Evolutionary conservation across 2,329 filamentous ascomycete genomes (phyloP).

Genomic region (Aspergillus ibericus): DNA sequence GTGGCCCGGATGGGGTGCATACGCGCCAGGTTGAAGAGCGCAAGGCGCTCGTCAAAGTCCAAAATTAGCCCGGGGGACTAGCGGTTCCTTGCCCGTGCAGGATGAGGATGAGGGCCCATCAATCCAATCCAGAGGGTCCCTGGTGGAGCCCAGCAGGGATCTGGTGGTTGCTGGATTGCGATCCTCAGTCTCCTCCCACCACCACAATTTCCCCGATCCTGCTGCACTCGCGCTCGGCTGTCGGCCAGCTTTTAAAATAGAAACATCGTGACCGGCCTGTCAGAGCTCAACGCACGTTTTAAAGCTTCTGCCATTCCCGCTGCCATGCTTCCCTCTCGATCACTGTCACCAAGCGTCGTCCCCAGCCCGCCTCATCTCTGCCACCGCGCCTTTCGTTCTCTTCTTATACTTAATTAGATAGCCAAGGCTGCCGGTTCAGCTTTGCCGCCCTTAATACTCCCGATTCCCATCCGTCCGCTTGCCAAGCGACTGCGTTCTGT

Average conservation of each 20-base stretch:
- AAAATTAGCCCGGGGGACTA: conserved; percentile 23
- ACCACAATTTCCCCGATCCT: conserved; percentile 14
- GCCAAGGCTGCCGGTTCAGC: conserved; percentile 45
- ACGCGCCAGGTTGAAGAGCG: conserved; percentile 16
- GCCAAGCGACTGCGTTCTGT: conserved; percentile 17
- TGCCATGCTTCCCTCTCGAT: conserved; percentile 10
- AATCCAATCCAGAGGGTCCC: neutral
- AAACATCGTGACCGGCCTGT: conserved; percentile 21
- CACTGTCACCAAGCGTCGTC: conserved; percentile 16
- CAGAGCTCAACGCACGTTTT: conserved; percentile 15
- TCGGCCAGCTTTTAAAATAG: conserved; percentile 22
- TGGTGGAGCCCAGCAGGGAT: conserved; percentile 16
- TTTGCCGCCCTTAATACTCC: conserved; percentile 33
- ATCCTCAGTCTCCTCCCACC: conserved; percentile 13
- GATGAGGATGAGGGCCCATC: neutral
- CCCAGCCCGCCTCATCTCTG: conserved; percentile 20
- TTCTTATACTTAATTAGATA: conserved; percentile 32
- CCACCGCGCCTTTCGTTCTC: conserved; percentile 28
- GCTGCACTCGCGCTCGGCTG: conserved; percentile 14
- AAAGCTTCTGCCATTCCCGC: conserved; percentile 25
- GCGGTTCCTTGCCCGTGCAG: conserved; percentile 19
- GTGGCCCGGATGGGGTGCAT: conserved; percentile 11
- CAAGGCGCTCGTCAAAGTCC: conserved; percentile 18
- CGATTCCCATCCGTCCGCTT: conserved; percentile 13
- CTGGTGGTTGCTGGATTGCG: conserved; percentile 12